Base-by-base conservation (phyloP, 2,329 filamentous ascomycete species). In the Mollisiaceae sp. region DNA sequence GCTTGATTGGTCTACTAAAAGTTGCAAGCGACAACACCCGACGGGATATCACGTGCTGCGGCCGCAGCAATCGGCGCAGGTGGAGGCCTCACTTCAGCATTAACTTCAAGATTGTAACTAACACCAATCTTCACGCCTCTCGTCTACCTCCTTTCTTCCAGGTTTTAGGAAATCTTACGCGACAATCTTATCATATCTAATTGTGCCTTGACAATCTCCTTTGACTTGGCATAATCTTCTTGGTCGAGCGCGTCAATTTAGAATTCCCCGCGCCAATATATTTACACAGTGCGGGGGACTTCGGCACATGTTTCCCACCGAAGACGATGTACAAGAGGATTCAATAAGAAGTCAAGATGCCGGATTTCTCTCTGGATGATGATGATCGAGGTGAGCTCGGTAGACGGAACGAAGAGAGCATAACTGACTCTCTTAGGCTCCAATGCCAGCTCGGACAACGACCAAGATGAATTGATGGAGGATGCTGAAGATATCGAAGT, bases 381-480 rank as follows among this genome's bases (percentile, higher is more conserved):
- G 75, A 76, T 69, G 75, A 76, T 59, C 68, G 73, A 50, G 75
- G 75, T 73, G 70, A 35, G 68, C 55, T 32, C 41, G 38, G 12
- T 8, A 36, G 18, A 12, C 20, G n/a, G 1, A 27, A 9, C 2
- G 15, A 32, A 18, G 22, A 9, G 20, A 54, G 38, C 22, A 24
- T 50, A 20, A 35, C 61, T 71, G 61, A 69, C 55, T 55, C 57
- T 56, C 62, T 2, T 56, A 76, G 74, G 69, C 18, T 79, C 78
- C 27, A 81, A 80, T 68, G 79, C 74, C 39, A 81, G 80, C 71
- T 82, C 81, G 24, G 82, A 82, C 38, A 82, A 82, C 69, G 85
- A 86, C 62, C 81, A 81, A 64, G 85, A 88, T 70, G 85, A 88
- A 72, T 79, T 84, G 41, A 87, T 87, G 83, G 84, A 87, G 62